Evolutionary conservation across 2,329 filamentous ascomycete species (phyloP), one percentile per base, ranked within the genome.

Genomic region (Aspergillus pseudotamarii): DNA sequence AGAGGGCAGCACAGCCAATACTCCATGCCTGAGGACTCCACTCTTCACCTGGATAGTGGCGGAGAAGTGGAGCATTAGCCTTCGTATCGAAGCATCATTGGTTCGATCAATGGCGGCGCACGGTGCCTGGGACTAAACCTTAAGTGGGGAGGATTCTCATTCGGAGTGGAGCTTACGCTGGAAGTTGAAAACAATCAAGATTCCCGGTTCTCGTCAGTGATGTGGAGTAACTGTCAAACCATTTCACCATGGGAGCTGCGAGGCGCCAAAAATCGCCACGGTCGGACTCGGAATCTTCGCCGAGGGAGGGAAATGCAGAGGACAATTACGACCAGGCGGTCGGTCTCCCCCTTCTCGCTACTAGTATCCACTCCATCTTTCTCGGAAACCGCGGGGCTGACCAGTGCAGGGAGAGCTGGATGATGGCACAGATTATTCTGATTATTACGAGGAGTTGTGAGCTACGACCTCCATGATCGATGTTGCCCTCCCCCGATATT

Each of bases 371-470:
- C 32, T 32, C n/a, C 4, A n/a, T 26, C 16, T 10, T 34, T 6
- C 6, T 53, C 30, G 21, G 19, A 12, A 6, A 23, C 1, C 9
- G 21, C 21, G 30, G 51, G 51, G n/a, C 51, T 55, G 32, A 55
- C 34, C 21, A 36, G 30, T 26, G 30, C 45, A 64, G 62, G 62
- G 38, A 23, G 59, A 55, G 28, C 45, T 51, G 16, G 63, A 64
- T 10, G 56, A 64, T 59, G 56, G 51, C 32, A 21, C 51, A 41
- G 50, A 45, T 14, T 63, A 45, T 14, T 63, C 64, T 11, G 64
- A 68, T 58, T 69, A 65, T 59, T 58, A 57, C 45, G 66, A 68
- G 41, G 67, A 69, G 14, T 68, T 69, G 67, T 68, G 59, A 66
- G 66, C 48, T 10, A 28, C 5, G 6, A 14, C 32, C 30, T 43